phyloP scores from a whole-genome alignment of 371 early-diverging fungal genomes.

The Mucor saturninus region DNA sequence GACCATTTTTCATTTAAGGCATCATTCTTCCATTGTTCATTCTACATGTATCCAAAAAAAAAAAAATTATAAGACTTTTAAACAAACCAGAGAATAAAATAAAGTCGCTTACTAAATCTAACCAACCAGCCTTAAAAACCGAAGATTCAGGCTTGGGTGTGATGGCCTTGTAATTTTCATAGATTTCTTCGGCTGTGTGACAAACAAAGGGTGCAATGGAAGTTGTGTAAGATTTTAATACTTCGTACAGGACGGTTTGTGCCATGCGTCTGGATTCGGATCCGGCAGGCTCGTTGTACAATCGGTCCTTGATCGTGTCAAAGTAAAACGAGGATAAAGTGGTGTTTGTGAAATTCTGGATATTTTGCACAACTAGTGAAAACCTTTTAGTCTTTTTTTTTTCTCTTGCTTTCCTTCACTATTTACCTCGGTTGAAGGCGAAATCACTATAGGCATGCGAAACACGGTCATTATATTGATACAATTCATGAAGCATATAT shows the following conservation, averaged over 20 bases:
- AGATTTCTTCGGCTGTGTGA: constrained; percentile 83
- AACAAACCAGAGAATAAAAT: not conserved
- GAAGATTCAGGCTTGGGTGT: constrained; percentile 53
- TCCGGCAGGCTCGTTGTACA: constrained; percentile 66
- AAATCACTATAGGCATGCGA: constrained; percentile 65
- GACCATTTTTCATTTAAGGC: constrained; percentile 60
- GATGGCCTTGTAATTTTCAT: constrained; percentile 61
- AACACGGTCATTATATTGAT: constrained; percentile 62
- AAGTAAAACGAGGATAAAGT: constrained; percentile 82
- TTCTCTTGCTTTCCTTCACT: not conserved
- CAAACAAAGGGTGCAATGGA: constrained; percentile 74
- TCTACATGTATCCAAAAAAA: constrained; percentile 6
- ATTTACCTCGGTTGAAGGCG: constrained; percentile 71
- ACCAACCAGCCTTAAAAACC: constrained; percentile 72
- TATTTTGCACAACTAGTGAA: constrained; percentile 57
- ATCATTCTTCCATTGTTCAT: constrained; percentile 59
- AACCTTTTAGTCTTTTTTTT: not conserved
- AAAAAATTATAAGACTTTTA: not conserved
- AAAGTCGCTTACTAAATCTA: constrained; percentile 40
- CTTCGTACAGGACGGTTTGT: constrained; percentile 75
- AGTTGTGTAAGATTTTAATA: constrained; percentile 67
- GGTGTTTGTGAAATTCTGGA: constrained; percentile 73
- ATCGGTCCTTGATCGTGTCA: constrained; percentile 83
- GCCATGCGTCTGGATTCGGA: constrained; percentile 59
- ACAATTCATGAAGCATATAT: constrained; percentile 72